phyloP scores from a whole-genome alignment of 208 protist genomes.

The Trichomonas gallinae region DNA sequence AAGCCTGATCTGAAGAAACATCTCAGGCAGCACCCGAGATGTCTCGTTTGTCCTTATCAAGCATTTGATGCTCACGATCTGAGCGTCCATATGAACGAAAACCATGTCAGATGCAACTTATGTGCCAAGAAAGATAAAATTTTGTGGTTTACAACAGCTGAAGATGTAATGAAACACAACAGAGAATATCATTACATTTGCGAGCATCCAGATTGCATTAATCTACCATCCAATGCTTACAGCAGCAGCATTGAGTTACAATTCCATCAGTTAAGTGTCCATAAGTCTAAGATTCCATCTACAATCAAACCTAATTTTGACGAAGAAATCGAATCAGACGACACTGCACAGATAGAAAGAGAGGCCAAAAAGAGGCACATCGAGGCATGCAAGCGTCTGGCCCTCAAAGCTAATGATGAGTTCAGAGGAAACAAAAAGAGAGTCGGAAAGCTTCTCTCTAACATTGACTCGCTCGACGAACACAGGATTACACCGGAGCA shows the following conservation, averaged over 20 bases:
- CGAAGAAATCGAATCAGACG: not conserved
- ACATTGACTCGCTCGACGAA: not conserved
- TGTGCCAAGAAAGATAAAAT: not conserved
- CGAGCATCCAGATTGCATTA: not conserved
- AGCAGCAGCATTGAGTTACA: not conserved
- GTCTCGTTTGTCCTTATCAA: not conserved
- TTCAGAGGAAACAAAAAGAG: not conserved
- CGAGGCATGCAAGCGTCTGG: not conserved
- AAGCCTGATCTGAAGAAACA: not conserved
- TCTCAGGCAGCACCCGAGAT: not conserved
- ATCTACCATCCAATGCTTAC: not conserved
- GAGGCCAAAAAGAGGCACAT: not conserved
- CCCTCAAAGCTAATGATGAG: not conserved
- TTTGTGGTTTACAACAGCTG: not conserved
- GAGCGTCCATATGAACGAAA: not conserved
- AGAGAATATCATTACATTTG: not conserved
- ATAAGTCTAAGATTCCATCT: not conserved
- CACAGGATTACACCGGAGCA: not conserved
- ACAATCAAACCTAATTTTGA: not conserved
- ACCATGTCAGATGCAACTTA: not conserved
- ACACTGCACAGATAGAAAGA: not conserved
- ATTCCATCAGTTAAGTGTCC: not conserved
- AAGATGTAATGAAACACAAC: not conserved
- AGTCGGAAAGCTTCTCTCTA: not conserved
- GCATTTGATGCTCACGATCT: not conserved